Evolutionary conservation across 1,284 basidiomycete species (phyloP).

Genomic region (Crucibulum parvulum): DNA sequence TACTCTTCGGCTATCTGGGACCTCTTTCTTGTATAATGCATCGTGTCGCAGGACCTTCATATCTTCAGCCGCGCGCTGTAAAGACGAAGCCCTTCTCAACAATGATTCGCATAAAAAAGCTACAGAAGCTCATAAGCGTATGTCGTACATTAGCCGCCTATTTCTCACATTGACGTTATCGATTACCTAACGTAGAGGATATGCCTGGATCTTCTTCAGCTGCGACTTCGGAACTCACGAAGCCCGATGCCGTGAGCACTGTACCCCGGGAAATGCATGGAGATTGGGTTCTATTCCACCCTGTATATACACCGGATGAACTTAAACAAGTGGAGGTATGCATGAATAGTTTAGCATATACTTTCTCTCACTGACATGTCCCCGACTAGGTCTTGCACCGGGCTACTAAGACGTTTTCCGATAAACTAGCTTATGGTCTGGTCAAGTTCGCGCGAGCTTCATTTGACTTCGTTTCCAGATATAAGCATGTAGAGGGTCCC

Average conservation of each 20-base stretch:
- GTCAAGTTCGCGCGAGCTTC: slow-evolving; percentile 66
- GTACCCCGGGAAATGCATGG: slow-evolving; percentile 61
- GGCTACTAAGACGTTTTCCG: slow-evolving; percentile 69
- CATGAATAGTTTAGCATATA: neutral
- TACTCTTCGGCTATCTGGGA: neutral
- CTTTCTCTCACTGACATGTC: neutral
- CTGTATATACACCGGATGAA: slow-evolving; percentile 82
- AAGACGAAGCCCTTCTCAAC: neutral
- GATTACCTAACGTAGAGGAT: neutral
- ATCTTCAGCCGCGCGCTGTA: neutral
- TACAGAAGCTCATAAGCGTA: neutral
- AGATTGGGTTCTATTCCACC: slow-evolving; percentile 87
- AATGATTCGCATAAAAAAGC: neutral
- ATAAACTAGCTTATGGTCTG: slow-evolving; percentile 74
- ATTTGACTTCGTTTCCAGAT: slow-evolving; percentile 84
- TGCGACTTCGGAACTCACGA: slow-evolving; percentile 21
- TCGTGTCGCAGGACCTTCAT: neutral
- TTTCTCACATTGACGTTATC: neutral
- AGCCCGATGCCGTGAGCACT: slow-evolving; percentile 46
- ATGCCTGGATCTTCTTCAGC: neutral
- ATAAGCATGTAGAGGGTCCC: slow-evolving; percentile 78
- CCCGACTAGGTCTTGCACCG: slow-evolving; percentile 70
- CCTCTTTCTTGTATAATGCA: neutral
- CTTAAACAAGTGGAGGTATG: slow-evolving; percentile 77
- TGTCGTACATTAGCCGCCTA: neutral